Percentiles rank a stretch among this genome's conserved stretches.
phyloP scores from a whole-genome alignment of 2,329 filamentous ascomycete genomes.

The Cryphonectria japonica region DNA sequence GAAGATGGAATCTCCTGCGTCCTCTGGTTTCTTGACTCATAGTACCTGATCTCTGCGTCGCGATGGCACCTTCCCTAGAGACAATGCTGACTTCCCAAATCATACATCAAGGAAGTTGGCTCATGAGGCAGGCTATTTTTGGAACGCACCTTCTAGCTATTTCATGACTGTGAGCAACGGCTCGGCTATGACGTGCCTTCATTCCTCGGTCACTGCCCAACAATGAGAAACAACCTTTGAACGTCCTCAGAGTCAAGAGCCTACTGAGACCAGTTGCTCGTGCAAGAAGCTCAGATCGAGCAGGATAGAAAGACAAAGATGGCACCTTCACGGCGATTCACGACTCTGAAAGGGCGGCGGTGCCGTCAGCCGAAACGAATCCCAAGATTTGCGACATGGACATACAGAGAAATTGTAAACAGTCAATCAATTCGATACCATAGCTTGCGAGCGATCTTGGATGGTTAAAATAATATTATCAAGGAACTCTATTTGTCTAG shows the following conservation, averaged over 20 bases:
- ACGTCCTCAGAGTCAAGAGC: too few species aligned
- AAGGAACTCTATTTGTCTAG: not conserved
- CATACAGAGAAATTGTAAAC: too few species aligned
- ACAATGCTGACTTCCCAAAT: not conserved
- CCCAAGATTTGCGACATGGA: too few species aligned
- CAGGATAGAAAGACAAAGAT: too few species aligned
- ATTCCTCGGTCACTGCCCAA: not conserved
- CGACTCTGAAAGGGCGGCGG: too few species aligned
- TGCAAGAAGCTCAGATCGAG: too few species aligned
- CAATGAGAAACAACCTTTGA: not conserved
- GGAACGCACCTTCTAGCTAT: not conserved
- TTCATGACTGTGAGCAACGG: not conserved
- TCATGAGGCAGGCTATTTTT: not conserved
- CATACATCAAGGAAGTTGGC: not conserved
- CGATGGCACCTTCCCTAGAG: not conserved
- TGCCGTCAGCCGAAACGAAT: too few species aligned
- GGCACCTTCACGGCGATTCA: too few species aligned
- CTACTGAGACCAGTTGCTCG: too few species aligned
- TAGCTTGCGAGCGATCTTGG: not conserved
- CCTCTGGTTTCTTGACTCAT: not conserved
- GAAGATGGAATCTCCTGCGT: not conserved
- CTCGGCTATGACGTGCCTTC: not conserved
- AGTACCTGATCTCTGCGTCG: too few species aligned
- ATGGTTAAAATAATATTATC: not conserved
- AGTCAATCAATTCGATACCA: not conserved